phyloP scores from a whole-genome alignment of 805 yeast genomes.

The Saturnispora diversa region DNA sequence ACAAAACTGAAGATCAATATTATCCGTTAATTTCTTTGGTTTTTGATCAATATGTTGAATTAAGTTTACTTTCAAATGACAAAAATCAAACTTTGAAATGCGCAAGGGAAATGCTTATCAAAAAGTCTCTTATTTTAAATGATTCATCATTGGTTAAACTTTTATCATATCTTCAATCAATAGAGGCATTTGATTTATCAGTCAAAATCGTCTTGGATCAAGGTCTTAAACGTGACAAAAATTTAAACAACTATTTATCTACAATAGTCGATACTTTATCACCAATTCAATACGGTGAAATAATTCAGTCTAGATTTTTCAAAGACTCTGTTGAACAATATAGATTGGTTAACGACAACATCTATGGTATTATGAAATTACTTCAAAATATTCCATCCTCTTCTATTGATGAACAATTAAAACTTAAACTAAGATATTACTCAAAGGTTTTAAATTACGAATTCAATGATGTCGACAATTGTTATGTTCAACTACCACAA shows the following conservation, averaged over 20 bases:
- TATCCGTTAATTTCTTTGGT: slow-evolving; percentile 16
- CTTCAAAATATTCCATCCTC: slow-evolving; percentile 14
- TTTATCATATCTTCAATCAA: slow-evolving; percentile 21
- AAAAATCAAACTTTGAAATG: slow-evolving; percentile 22
- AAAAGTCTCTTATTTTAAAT: slow-evolving; percentile 23
- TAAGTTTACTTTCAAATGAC: slow-evolving; percentile 18
- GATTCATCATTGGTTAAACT: slow-evolving; percentile 21
- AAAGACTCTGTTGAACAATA: slow-evolving; percentile 28
- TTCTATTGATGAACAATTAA: slow-evolving; percentile 9
- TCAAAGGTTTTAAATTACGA: slow-evolving; percentile 27
- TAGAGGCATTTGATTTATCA: slow-evolving; percentile 18
- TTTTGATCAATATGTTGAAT: slow-evolving; percentile 20
- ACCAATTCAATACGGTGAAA: slow-evolving; percentile 14
- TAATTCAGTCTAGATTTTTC: slow-evolving; percentile 24
- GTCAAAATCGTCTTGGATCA: slow-evolving; percentile 25
- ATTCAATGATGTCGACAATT: slow-evolving; percentile 30
- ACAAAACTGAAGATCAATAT: slow-evolving; percentile 12
- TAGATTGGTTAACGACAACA: slow-evolving; percentile 28
- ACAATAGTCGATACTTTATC: slow-evolving; percentile 24
- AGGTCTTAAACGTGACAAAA: slow-evolving; percentile 24
- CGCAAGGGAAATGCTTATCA: slow-evolving; percentile 26
- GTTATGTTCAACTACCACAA: slow-evolving; percentile 28
- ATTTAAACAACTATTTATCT: slow-evolving; percentile 27
- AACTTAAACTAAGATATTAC: slow-evolving; percentile 24
- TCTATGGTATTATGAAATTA: slow-evolving; percentile 30